Percentiles rank a stretch among this genome's conserved stretches.
phyloP scores from a whole-genome alignment of 805 yeast genomes.

The Hanseniaspora valbyensis region DNA sequence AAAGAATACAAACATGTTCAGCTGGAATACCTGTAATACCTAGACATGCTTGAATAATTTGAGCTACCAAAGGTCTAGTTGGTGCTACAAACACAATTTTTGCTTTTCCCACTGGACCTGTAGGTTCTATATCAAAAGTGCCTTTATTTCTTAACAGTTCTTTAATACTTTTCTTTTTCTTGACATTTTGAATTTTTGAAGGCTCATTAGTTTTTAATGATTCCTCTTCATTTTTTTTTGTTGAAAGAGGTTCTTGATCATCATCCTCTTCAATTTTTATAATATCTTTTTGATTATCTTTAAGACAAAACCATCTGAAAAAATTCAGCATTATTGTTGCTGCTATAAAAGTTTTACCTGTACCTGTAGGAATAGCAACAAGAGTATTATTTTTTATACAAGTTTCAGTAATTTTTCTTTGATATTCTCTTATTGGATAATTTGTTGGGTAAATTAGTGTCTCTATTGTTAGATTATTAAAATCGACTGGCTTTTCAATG shows the following conservation, averaged over 20 bases:
- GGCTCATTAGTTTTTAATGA: too few species aligned
- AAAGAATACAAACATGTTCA: constrained; percentile 63
- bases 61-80: constrained; percentile 90
- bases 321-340: constrained; percentile 86
- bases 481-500: constrained; percentile 10
- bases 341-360: constrained; percentile 95
- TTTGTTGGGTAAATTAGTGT: constrained; percentile 77
- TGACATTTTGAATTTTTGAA: too few species aligned
- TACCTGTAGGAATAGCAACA: constrained; percentile 92
- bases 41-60: constrained; percentile 87
- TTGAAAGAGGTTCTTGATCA: neutral
- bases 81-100: constrained; percentile 95
- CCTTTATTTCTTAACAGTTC: constrained; percentile 7
- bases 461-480: constrained; percentile 10
- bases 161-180: constrained; percentile 10
- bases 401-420: constrained; percentile 61
- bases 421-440: constrained; percentile 76
- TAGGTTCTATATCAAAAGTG: constrained; percentile 26
- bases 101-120: constrained; percentile 30
- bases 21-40: constrained; percentile 76
- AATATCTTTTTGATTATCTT: constrained; percentile 7
- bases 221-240: neutral
- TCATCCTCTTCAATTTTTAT: neutral
- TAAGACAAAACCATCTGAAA: constrained; percentile 54
- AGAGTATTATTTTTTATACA: constrained; percentile 64